Base-by-base conservation (phyloP, 495 filamentous ascomycete genomes). In the Xylaria nigripes region DNA sequence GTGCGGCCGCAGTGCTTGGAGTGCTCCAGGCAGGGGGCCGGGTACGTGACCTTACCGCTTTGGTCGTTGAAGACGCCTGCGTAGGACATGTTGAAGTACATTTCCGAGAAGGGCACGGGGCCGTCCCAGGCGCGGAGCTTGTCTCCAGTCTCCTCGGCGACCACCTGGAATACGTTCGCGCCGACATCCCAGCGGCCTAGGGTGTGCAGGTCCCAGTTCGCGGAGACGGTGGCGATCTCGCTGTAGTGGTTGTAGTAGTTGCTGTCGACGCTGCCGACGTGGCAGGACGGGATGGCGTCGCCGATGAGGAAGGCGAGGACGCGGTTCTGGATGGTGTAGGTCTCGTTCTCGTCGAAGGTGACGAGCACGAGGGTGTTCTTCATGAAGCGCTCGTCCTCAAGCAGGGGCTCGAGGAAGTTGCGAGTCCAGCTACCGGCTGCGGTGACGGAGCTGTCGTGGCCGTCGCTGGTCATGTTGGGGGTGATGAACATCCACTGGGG, bases 401-500 rank as follows among this genome's bases (percentile, higher is more conserved):
- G 74, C 36, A 89, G 77, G 0, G 83, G 80, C 24, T 76, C 66
- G 0, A 90, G 61, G 72, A 86, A 87, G 29, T 51, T 62, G 18
- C 72, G 72, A 3, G 80, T 69, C 81, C 81, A 89, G 5, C 61
- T 58, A 3, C 78, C 80, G 5, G 81, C 80, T 50, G 79, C 73
- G 27, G 77, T 80, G 50, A 89, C 75, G 64, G 76, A 72, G 47
- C 78, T 81, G 65, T 90, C 85, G 60, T 90, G 85, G 22, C 78
- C 86, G 62, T 83, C 77, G 55, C 68, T 71, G 4, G 71, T 48
- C 85, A 89, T 87, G 72, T 88, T 88, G 13, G 86, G 86, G 15
- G 85, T 89, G 53, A 87, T 79, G 66, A 88, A 87, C 59, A 80
- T 76, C 81, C 82, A 86, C 65, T 89, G 86, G 12, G 85, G 85